Evolutionary conservation across 805 yeast species (phyloP), one percentile per base, ranked within the genome.

Genomic region (Candida saitoana): DNA sequence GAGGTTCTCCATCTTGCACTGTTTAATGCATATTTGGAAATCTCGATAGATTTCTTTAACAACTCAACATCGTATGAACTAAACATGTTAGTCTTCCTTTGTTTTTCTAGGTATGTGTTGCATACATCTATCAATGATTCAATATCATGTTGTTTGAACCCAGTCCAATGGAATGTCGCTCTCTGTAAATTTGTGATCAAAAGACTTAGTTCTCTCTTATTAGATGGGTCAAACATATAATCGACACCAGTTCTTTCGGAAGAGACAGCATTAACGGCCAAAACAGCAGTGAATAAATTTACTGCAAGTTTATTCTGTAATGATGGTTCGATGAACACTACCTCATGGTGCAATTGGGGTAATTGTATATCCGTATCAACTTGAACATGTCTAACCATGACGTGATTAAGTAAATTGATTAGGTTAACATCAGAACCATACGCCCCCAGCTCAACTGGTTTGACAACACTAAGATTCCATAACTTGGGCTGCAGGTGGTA

Each of bases 101-200:
- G 50, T 44, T 71, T 71, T 14, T 71, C 65, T 27, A 79, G 45
- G 5, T 79, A 71, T 17, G 60, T 57, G 12, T 66, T 60, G 38
- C 83, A 73, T 20, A 82, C 73, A 17, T 63, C 60, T 2, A 76
- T 54, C 57, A 83, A 64, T 17, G 73, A 65, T 38, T 76, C 76
- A 20, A 83, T 65, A 58, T 83, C 88, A 33, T 67, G 69, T 18
- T 71, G 68, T 9, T 82, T 69, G 53, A 83, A 83, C 0, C 88
- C 89, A 1, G 87, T 79, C 90, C 90, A 83, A 51, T 79, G 80
- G 55, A 83, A 82, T 0, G 89, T 80, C 1, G 84, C 79, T 44
- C 82, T 67, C 56, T 79, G 86, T 20, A 83, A 54, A 52, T 83
- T 83, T 3, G 76, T 71, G 9, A 83, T 73, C 48, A 83, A 65